Percentiles rank a stretch among this genome's conserved stretches.
These are phyloP conservation scores for Nemania sp. DNA, from an alignment of 2,329 filamentous ascomycete genomes.

Conservation along the genomic window DNA sequence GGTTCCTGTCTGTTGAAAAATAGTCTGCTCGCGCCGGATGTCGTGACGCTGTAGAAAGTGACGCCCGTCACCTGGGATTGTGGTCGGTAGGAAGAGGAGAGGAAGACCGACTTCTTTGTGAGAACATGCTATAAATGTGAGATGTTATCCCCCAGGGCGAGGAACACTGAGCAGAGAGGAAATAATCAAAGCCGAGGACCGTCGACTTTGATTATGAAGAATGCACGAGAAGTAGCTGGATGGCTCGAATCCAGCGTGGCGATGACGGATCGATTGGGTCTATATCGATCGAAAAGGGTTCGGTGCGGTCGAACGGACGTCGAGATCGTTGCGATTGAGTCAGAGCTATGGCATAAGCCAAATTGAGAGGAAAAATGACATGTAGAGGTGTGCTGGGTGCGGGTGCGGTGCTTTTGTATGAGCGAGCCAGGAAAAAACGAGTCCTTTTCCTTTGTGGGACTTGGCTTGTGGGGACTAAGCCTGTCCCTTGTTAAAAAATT, in stretches of 20 bases:
- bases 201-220: slow-evolving; percentile 51
- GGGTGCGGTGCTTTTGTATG: slow-evolving; percentile 43
- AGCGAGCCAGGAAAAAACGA: slow-evolving; percentile 17
- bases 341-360: slow-evolving; percentile 50
- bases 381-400: slow-evolving; percentile 43
- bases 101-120: slow-evolving; percentile 65
- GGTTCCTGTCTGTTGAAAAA: slow-evolving; percentile 9
- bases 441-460: slow-evolving; percentile 33
- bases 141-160: slow-evolving; percentile 54
- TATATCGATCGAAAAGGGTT: slow-evolving; percentile 29
- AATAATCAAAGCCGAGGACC: slow-evolving; percentile 55
- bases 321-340: slow-evolving; percentile 40
- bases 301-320: slow-evolving; percentile 35
- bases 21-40: slow-evolving; percentile 57
- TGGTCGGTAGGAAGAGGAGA: slow-evolving; percentile 69
- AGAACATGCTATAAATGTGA: slow-evolving; percentile 65
- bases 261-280: slow-evolving; percentile 35
- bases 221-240: slow-evolving; percentile 56
- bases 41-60: slow-evolving; percentile 61
- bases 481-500: slow-evolving; percentile 26
- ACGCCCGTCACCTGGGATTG: slow-evolving; percentile 71
- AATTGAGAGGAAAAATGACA: slow-evolving; percentile 45
- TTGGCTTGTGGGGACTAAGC: slow-evolving; percentile 21
- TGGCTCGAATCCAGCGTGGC: slow-evolving; percentile 52
- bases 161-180: slow-evolving; percentile 41